A percentile compares a stretch with the other conserved stretches of the same genome.
phyloP scores from a whole-genome alignment of 2,329 filamentous ascomycete genomes.

The Cadophora luteo-olivacea region DNA sequence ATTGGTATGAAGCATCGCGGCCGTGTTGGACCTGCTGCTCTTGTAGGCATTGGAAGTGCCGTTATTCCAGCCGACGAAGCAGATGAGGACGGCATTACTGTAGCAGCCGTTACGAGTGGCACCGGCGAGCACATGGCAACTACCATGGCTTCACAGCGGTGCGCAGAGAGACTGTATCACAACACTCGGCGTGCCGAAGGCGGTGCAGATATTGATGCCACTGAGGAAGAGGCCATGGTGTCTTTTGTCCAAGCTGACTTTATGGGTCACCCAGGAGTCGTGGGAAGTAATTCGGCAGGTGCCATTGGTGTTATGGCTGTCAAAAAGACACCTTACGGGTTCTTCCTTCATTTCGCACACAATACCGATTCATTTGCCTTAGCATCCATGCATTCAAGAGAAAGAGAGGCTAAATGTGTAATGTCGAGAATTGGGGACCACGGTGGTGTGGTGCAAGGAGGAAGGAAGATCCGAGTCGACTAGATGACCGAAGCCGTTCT shows the following conservation, averaged over 20 bases:
- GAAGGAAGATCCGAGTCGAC: slow-evolving; percentile 24
- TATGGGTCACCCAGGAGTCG: slow-evolving; percentile 88
- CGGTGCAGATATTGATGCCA: slow-evolving; percentile 69
- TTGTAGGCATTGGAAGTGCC: slow-evolving; percentile 89
- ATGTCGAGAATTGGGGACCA: slow-evolving; percentile 73
- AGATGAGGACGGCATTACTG: slow-evolving; percentile 72
- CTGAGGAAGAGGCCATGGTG: slow-evolving; percentile 79
- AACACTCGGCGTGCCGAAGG: slow-evolving; percentile 64
- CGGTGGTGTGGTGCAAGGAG: slow-evolving; percentile 43
- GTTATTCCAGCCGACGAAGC: slow-evolving; percentile 79
- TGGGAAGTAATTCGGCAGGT: slow-evolving; percentile 77
- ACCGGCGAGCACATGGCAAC: slow-evolving; percentile 99
- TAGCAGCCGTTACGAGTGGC: slow-evolving; percentile 89
- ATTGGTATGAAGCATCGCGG: slow-evolving; percentile 98
- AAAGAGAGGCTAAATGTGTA: slow-evolving; percentile 76
- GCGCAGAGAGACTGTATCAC: slow-evolving; percentile 84
- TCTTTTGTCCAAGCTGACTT: slow-evolving; percentile 89
- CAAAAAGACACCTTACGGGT: slow-evolving; percentile 79
- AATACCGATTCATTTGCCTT: slow-evolving; percentile 91
- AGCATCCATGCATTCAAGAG: slow-evolving; percentile 84
- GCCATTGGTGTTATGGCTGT: slow-evolving; percentile 91
- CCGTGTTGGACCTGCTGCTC: slow-evolving; percentile 87
- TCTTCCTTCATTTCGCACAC: slow-evolving; percentile 91
- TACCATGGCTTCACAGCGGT: slow-evolving; percentile 86
- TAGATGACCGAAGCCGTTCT: background rate